These are phyloP conservation scores for Amoeboaphelidium protococcarum DNA, from an alignment of 371 early-diverging fungal genomes.

Conservation along the genomic window DNA sequence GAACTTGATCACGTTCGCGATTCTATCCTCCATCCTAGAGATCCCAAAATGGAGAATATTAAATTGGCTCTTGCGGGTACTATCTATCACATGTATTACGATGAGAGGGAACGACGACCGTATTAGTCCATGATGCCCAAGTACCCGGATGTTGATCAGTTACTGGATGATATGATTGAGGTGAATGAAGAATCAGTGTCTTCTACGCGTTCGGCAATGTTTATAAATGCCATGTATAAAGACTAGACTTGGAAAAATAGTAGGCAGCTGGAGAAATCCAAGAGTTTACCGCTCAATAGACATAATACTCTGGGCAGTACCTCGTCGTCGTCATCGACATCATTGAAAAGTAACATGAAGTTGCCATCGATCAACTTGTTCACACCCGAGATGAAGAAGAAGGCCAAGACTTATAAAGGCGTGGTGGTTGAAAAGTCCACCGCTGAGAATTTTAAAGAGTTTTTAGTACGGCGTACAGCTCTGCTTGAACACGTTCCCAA, in stretches of 20 bases:
- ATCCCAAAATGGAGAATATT: neutral
- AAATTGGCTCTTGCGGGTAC: neutral
- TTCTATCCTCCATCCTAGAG: neutral
- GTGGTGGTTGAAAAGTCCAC: neutral
- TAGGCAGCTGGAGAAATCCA: too few relatives aligned
- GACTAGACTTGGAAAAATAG: too few relatives aligned
- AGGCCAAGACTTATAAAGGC: neutral
- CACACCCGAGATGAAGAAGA: too few relatives aligned
- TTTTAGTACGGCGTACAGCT: neutral
- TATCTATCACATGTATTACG: neutral
- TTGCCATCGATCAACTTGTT: too few relatives aligned
- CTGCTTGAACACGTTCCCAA: neutral
- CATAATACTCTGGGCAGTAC: too few relatives aligned
- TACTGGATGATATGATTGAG: too few relatives aligned
- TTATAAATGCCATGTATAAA: neutral
- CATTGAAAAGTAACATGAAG: too few relatives aligned
- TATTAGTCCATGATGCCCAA: neutral
- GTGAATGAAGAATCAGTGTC: neutral
- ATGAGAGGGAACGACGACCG: neutral
- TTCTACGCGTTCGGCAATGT: neutral
- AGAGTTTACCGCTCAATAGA: too few relatives aligned
- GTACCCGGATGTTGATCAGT: too few relatives aligned
- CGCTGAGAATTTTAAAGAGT: neutral
- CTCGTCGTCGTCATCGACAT: too few relatives aligned
- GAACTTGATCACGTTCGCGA: neutral